Evolutionary conservation across 176 grass and related monocot species (phyloP), one percentile per base, ranked within the genome.

Genomic region (barley (Hordeum vulgare)): DNA sequence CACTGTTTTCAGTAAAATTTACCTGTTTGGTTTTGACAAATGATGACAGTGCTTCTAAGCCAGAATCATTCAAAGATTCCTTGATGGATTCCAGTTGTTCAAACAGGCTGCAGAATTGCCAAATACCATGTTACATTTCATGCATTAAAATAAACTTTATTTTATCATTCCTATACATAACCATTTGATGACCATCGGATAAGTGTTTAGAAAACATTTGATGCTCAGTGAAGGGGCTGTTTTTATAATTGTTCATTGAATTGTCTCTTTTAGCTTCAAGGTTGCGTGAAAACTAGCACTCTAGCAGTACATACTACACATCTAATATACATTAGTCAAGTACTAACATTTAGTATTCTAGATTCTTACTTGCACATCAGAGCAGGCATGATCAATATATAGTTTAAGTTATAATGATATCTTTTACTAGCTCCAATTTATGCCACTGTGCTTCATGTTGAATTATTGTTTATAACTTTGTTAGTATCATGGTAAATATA

Each of bases 1-100:
- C 27, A 40, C 26, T 26, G 64, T 36, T 42, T 74, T 58, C 28
- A 71, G 66, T 15, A 76, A 63, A 88, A 26, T 66, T 84, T 67
- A 98, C 96, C 90, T 90, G 95, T 93, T 98, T 98, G 56, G 76
- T 79, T 54, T 93, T 86, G 76, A 95, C 72, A 89, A 98, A 95
- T 27, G 80, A 88, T 75, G 85, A 44, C 47, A 98, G 76, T 82
- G 83, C 86, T 82, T 95, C 78, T 67, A 90, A 62, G 26, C 80
- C 90, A 61, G 88, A 81, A 44, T 95, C 92, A 13, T 86, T 86
- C 71, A 95, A 90, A 82, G 96, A 98, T 85, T 98, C 90, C 71
- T 85, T 91, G 76, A 98, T 93, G 25, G 90, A 91, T 75, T 95
- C 89, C 72, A 95, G 54, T 85, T 98, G 92, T 77, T 98, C 96